Base-by-base conservation (phyloP, 1,284 basidiomycete genomes). In the Ceratobasidium theobromae region DNA sequence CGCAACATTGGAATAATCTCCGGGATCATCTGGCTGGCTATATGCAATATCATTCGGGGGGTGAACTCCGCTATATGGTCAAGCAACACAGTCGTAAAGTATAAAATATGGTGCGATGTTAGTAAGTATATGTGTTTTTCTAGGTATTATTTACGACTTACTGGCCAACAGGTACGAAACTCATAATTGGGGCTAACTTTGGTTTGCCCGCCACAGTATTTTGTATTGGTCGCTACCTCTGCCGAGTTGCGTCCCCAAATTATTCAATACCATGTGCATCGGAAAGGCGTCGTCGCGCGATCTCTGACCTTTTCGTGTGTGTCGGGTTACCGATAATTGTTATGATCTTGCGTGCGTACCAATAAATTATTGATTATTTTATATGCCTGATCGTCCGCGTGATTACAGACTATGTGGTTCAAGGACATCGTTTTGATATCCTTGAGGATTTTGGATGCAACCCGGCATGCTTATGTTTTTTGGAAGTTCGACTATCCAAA, bases 371-470 rank as follows among this genome's bases (percentile, higher is more conserved):
- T n/a, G n/a, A n/a, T 27, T 40, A 12, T 18, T 46, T 30, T 4
- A 5, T 11, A 21, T 11, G 33, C 25, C 35, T 57, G 12, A 65
- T 12, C 41, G n/a, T 52, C 41, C 57, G n/a, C n/a, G n/a, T n/a
- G n/a, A n/a, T 16, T 16, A 11, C 67, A 89, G 88, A 89, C 72
- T 72, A 82, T 41, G 74, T 86, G 66, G 83, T 84, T 16, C 89
- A 91, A 74, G 83, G 84, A 67, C 83, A 84, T 75, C 83, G 89
- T 51, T 91, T 88, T 75, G 84, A 87, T 74, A 76, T 91, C 60
- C 75, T 82, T 53, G 75, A 84, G 72, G 79, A 84, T 67, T 81
- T 84, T 69, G 89, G 88, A 14, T 91, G 89, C 74, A 77, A 79
- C 40, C 80, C 86, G 3, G 57, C n/a, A n/a, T n/a, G n/a, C n/a